Percentiles rank a stretch among this genome's conserved stretches.
These are phyloP conservation scores for Leccinum olivaceopallidum DNA, from an alignment of 768 basidiomycete species.

Conservation along the genomic window DNA sequence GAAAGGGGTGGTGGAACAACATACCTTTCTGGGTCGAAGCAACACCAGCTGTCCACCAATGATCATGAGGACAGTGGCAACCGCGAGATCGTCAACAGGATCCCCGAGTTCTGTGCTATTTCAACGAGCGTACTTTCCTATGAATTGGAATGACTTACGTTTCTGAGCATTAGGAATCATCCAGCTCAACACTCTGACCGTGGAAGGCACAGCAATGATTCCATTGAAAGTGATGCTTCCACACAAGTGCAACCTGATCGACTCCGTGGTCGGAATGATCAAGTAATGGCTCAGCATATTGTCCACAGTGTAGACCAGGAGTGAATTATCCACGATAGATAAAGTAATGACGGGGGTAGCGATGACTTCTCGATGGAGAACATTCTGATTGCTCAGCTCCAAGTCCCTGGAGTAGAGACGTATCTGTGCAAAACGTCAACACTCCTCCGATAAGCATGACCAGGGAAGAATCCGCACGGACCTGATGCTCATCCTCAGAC, in stretches of 20 bases:
- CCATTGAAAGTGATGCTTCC: slow-evolving; percentile 95
- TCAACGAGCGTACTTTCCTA: slow-evolving; percentile 9
- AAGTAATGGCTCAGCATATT: slow-evolving; percentile 93
- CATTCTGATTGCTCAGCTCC: slow-evolving; percentile 79
- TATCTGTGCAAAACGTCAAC: slow-evolving; percentile 50
- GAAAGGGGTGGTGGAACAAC: slow-evolving; percentile 11
- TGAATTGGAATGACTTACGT: slow-evolving; percentile 51
- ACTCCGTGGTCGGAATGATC: slow-evolving; percentile 79
- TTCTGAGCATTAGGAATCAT: slow-evolving; percentile 94
- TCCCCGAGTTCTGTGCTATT: slow-evolving; percentile 80
- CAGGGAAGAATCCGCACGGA: slow-evolving; percentile 17
- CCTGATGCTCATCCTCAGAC: not conserved
- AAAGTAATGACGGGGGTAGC: slow-evolving; percentile 79
- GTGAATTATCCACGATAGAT: slow-evolving; percentile 91
- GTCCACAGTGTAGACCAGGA: slow-evolving; percentile 92
- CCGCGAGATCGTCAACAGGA: slow-evolving; percentile 87
- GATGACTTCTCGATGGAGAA: slow-evolving; percentile 79
- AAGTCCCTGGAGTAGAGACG: slow-evolving; percentile 93
- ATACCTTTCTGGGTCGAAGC: slow-evolving; percentile 83
- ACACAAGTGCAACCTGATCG: slow-evolving; percentile 85
- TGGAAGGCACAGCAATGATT: slow-evolving; percentile 78
- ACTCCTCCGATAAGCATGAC: not conserved
- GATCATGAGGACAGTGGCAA: slow-evolving; percentile 95
- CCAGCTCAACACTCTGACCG: slow-evolving; percentile 94
- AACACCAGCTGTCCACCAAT: slow-evolving; percentile 90